A percentile compares a stretch with the other conserved stretches of the same genome.
Evolutionary conservation across 345 rosid species (phyloP).

Genomic region (Jatropha curcas): DNA sequence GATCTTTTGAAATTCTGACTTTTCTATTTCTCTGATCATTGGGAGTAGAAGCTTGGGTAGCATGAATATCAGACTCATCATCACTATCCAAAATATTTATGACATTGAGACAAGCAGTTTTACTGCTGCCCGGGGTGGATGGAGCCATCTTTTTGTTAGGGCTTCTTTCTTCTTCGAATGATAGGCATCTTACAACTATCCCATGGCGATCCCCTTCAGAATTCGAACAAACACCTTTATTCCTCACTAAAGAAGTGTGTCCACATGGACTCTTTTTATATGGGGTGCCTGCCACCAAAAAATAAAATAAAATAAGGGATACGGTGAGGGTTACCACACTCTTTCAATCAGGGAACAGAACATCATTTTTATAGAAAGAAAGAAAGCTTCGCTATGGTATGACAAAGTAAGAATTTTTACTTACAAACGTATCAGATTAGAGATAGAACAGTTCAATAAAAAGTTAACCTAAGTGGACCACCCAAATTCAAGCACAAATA

Average conservation of each 20-base stretch:
- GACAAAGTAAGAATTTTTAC: not conserved
- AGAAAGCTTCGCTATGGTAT: not conserved
- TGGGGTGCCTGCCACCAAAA: constrained; percentile 39
- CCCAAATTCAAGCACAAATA: not conserved
- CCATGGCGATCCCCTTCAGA: constrained; percentile 15
- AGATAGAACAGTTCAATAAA: not conserved
- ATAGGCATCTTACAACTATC: constrained; percentile 41
- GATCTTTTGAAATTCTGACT: constrained; percentile 10
- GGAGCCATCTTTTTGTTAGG: constrained; percentile 43
- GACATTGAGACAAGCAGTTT: constrained; percentile 22
- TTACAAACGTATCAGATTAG: not conserved
- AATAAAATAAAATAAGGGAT: not conserved
- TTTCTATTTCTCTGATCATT: constrained; percentile 14
- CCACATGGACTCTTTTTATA: constrained; percentile 19
- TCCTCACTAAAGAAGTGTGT: constrained; percentile 18
- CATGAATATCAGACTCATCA: constrained; percentile 34
- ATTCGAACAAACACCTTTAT: constrained; percentile 3
- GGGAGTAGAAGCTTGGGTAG: not conserved
- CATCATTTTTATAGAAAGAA: not conserved
- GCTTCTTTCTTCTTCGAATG: constrained; percentile 44
- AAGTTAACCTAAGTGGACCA: not conserved
- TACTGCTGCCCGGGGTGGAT: constrained; percentile 38
- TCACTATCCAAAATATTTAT: constrained; percentile 55
- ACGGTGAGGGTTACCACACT: not conserved
- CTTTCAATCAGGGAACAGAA: constrained; percentile 8